phyloP scores from a whole-genome alignment of 306 rosid species.

The Begonia fuchsioides region DNA sequence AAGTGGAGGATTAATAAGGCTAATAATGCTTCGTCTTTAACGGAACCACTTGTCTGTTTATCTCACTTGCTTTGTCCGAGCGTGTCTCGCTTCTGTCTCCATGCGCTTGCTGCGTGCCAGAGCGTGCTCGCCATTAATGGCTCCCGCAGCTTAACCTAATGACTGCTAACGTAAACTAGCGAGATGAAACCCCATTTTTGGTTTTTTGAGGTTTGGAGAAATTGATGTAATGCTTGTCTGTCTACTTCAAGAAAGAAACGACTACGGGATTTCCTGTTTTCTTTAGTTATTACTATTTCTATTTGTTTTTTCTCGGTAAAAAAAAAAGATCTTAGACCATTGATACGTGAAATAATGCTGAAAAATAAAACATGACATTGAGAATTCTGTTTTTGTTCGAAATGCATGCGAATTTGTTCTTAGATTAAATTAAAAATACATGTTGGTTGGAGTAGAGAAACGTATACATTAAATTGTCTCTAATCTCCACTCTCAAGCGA shows the following conservation, averaged over 20 bases:
- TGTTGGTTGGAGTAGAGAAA: too few relatives aligned
- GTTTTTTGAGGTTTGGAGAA: not conserved
- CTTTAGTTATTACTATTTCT: too few relatives aligned
- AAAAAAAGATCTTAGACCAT: too few relatives aligned
- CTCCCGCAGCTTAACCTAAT: too few relatives aligned
- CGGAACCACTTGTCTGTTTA: constrained; percentile 9
- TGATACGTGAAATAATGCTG: too few relatives aligned
- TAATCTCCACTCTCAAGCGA: too few relatives aligned
- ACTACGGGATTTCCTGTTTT: not conserved
- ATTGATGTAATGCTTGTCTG: not conserved
- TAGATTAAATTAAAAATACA: too few relatives aligned
- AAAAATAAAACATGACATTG: too few relatives aligned
- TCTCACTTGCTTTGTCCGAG: constrained; percentile 2
- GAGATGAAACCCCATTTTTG: not conserved
- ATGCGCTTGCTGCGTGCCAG: constrained; percentile 20
- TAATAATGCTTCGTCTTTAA: not conserved
- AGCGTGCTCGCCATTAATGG: not conserved
- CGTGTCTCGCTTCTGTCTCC: constrained; percentile 23
- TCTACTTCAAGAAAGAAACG: not conserved
- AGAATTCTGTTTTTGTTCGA: too few relatives aligned
- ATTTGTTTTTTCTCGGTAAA: too few relatives aligned
- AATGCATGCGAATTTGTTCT: too few relatives aligned
- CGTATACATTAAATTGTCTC: too few relatives aligned
- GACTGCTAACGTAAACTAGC: not conserved
- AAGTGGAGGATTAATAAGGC: not conserved